Percentiles rank a stretch among this genome's conserved stretches.
Evolutionary conservation across 2,329 filamentous ascomycete genomes (phyloP).

Genomic region (Pseudogymnoascus sp.): DNA sequence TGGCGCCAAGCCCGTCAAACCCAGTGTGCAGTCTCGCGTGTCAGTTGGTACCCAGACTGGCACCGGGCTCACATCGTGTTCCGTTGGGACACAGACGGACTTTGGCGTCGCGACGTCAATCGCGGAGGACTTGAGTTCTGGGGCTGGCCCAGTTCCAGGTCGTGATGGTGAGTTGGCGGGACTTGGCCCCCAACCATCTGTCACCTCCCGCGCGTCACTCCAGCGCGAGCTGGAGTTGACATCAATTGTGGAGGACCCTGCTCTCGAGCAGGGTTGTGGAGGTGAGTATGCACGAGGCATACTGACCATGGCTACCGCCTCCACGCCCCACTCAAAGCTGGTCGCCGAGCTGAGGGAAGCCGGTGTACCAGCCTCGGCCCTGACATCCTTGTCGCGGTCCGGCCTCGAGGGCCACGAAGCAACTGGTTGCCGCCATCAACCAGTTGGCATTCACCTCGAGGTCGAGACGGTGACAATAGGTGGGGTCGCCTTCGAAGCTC

Average conservation of each 20-base stretch:
- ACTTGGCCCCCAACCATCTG: neutral
- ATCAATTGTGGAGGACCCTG: constrained; percentile 3
- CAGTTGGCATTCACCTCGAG: neutral
- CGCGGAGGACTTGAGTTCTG: constrained; percentile 1
- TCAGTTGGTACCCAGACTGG: neutral
- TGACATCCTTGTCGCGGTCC: neutral
- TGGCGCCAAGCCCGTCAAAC: neutral
- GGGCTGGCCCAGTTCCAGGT: neutral
- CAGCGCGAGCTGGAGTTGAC: constrained; percentile 5
- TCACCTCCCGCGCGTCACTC: constrained; percentile 3
- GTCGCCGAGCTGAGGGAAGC: neutral
- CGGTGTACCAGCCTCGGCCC: neutral
- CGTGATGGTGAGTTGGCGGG: neutral
- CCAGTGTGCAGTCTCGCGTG: neutral
- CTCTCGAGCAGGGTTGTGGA: neutral
- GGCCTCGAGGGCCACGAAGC: constrained; percentile 4
- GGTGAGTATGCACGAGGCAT: neutral
- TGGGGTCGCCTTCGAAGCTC: constrained; percentile 13
- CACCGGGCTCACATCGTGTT: neutral
- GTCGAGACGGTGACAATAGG: constrained; percentile 6
- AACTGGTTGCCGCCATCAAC: neutral
- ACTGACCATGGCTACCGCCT: constrained; percentile 3
- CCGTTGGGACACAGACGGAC: neutral
- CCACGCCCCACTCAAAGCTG: neutral
- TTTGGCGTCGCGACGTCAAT: neutral